A percentile compares a stretch with the other conserved stretches of the same genome.
Conservation (phyloP, 768 basidiomycete species). For the Kwoniella heveanensis region DNA sequence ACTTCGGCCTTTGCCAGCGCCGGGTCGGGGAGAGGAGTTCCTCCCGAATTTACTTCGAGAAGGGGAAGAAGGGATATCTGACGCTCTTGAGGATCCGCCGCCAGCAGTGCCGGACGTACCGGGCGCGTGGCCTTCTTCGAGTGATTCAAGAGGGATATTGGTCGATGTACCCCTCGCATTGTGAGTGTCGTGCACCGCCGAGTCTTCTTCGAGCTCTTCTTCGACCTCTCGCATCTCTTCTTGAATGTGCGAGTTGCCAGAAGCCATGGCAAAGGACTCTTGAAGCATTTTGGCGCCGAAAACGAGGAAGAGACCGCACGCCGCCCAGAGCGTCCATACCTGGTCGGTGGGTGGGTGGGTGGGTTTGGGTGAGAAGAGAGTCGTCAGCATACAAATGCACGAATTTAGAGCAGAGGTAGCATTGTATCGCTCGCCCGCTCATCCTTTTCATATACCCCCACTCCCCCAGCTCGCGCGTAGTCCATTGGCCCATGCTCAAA, state of each 20-base stretch:
- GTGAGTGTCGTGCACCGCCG: slow-evolving; percentile 60
- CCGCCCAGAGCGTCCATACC: slow-evolving; percentile 58
- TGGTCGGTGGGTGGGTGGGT: slow-evolving; percentile 3
- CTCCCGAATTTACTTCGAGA: slow-evolving; percentile 15
- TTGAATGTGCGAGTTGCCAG: slow-evolving; percentile 75
- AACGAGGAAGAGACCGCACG: slow-evolving; percentile 79
- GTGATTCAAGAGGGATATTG: slow-evolving; percentile 67
- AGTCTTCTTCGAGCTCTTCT: slow-evolving; percentile 83
- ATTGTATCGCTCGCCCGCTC: too few relatives aligned
- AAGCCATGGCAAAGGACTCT: slow-evolving; percentile 79
- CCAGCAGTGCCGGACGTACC: neutral
- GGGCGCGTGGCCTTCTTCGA: slow-evolving; percentile 68
- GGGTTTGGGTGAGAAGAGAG: too few relatives aligned
- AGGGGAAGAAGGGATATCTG: slow-evolving; percentile 14
- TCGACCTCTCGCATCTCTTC: slow-evolving; percentile 97
- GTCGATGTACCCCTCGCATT: slow-evolving; percentile 29
- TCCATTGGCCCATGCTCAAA: too few relatives aligned
- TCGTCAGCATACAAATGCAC: too few relatives aligned
- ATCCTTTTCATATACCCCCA: too few relatives aligned
- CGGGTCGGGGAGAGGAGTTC: slow-evolving; percentile 6
- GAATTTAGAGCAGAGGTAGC: too few relatives aligned
- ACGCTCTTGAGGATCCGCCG: slow-evolving; percentile 1
- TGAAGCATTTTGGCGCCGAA: slow-evolving; percentile 88
- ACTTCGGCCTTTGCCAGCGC: neutral
- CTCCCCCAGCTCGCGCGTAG: too few relatives aligned